Percentiles rank a stretch among this genome's conserved stretches.
Conservation (phyloP, 768 basidiomycete genomes). For the Lentinus tigrinus region DNA sequence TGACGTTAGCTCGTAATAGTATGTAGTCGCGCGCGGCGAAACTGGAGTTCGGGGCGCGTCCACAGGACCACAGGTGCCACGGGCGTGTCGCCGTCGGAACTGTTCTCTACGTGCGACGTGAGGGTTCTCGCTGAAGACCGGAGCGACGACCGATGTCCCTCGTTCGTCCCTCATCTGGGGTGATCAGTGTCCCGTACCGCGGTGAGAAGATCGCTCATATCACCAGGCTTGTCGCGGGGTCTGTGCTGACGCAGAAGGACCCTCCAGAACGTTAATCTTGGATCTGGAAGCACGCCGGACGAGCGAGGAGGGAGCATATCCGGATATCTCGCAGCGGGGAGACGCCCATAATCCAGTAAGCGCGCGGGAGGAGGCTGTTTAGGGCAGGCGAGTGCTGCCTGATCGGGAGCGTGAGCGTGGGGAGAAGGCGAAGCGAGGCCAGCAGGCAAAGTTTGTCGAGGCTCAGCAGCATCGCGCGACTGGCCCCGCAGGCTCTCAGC, state of each 20-base stretch:
- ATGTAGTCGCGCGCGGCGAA: background rate
- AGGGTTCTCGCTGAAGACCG: too few species aligned
- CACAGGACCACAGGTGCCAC: background rate
- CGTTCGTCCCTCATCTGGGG: background rate
- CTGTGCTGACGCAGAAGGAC: background rate
- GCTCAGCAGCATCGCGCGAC: background rate
- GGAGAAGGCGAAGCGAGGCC: background rate
- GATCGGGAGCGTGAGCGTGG: background rate
- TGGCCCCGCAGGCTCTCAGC: background rate
- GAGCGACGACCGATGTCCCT: background rate
- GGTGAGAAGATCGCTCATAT: background rate
- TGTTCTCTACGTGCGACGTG: background rate
- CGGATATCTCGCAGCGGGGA: background rate
- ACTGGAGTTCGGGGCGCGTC: background rate
- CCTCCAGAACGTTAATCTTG: conserved; percentile 1
- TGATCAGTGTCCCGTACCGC: background rate
- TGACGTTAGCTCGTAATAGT: background rate
- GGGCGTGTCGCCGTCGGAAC: background rate
- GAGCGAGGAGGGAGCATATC: background rate
- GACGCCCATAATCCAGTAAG: background rate
- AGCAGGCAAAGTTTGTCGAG: background rate
- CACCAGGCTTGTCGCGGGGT: background rate
- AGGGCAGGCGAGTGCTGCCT: conserved; percentile 7
- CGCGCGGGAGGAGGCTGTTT: conserved; percentile 1
- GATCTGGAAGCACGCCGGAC: background rate